Evolutionary conservation across 129 eudicot species (phyloP).

Genomic region (Tagetes patula): DNA sequence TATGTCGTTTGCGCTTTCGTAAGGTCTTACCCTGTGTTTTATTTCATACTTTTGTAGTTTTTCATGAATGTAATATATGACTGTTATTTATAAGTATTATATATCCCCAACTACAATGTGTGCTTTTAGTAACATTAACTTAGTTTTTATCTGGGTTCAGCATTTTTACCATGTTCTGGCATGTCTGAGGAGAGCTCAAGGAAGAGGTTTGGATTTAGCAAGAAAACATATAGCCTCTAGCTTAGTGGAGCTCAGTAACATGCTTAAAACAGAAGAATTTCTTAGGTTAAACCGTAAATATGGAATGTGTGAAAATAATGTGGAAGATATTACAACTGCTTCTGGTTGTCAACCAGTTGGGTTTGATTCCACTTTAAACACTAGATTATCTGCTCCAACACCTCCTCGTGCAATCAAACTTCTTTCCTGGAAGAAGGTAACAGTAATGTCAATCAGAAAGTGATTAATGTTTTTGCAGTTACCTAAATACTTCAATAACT

Average conservation of each 20-base stretch:
- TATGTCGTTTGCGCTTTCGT: conserved; percentile 99
- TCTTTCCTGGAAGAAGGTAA: conserved; percentile 80
- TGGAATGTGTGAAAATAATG: conserved; percentile 43
- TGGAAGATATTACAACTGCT: conserved; percentile 72
- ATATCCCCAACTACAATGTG: neutral
- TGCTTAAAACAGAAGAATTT: conserved; percentile 65
- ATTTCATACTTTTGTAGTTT: conserved; percentile 12
- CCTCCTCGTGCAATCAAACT: conserved; percentile 93
- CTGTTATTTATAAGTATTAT: neutral
- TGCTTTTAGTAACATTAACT: conserved; percentile 31
- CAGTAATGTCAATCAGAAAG: conserved; percentile 10
- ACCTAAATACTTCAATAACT: neutral
- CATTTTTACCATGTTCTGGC: conserved; percentile 77
- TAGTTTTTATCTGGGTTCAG: conserved; percentile 43
- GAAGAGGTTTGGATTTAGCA: conserved; percentile 90
- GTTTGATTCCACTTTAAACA: conserved; percentile 84
- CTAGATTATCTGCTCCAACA: conserved; percentile 92
- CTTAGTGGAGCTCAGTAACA: conserved; percentile 69
- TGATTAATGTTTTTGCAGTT: neutral
- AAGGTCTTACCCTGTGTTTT: conserved; percentile 91
- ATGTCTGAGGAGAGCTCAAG: conserved; percentile 85
- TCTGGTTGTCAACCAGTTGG: conserved; percentile 97
- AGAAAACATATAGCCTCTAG: conserved; percentile 73
- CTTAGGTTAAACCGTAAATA: conserved; percentile 46
- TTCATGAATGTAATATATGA: neutral